Percentiles rank a stretch among this genome's conserved stretches.
Evolutionary conservation across 2,329 filamentous ascomycete genomes (phyloP).

Genomic region (Nemania serpens): DNA sequence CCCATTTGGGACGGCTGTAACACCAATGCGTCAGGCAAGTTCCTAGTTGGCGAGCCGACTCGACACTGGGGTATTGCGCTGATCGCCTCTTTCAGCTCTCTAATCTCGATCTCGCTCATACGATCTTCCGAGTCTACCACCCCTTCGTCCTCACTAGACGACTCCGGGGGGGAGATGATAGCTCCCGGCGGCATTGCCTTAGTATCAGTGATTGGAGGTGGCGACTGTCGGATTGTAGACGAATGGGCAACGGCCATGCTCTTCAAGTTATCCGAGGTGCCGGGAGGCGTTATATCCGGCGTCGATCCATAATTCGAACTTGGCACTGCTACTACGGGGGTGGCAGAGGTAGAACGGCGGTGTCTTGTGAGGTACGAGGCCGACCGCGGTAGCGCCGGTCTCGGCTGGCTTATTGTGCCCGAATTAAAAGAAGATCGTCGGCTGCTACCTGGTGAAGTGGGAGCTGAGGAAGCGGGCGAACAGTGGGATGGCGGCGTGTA

Average conservation of each 20-base stretch:
- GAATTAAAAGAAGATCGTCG: conserved; percentile 62
- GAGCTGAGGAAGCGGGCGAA: conserved; percentile 64
- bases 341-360: conserved; percentile 60
- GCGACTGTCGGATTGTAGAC: conserved; percentile 75
- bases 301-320: conserved; percentile 38
- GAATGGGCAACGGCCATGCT: conserved; percentile 48
- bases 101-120: conserved; percentile 56
- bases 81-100: conserved; percentile 80
- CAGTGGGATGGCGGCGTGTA: conserved; percentile 79
- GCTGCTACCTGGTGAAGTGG: conserved; percentile 60
- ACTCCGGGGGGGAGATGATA: conserved; percentile 90
- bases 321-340: conserved; percentile 35
- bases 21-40: conserved; percentile 45
- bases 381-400: conserved; percentile 64
- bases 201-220: conserved; percentile 76
- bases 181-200: conserved; percentile 79
- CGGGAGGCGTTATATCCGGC: conserved; percentile 52
- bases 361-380: conserved; percentile 69
- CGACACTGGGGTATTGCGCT: conserved; percentile 74
- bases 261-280: conserved; percentile 56
- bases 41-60: conserved; percentile 57
- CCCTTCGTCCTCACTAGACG: conserved; percentile 83
- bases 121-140: conserved; percentile 46
- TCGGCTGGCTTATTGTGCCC: conserved; percentile 44
- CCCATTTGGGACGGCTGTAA: conserved; percentile 44